These are phyloP conservation scores for Neotropicomus parvogracilis DNA, from an alignment of 1,284 basidiomycete species.

Conservation along the genomic window DNA sequence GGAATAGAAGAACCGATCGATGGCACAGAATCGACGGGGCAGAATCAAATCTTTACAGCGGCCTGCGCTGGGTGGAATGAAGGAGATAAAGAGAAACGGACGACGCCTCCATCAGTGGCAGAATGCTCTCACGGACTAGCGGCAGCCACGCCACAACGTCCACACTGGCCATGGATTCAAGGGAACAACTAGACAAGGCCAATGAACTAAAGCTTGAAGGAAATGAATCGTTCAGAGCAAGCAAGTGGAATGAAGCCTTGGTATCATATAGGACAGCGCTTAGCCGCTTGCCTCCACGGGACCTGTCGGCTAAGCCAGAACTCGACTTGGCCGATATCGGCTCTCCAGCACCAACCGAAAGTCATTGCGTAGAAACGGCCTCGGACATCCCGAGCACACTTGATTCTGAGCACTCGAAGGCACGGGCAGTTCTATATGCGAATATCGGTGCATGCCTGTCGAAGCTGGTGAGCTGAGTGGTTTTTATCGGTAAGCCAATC, in stretches of 20 bases:
- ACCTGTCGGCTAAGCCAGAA: conserved; percentile 16
- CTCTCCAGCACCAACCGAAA: conserved; percentile 14
- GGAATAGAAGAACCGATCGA: conserved; percentile 43
- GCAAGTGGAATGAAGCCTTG: conserved; percentile 64
- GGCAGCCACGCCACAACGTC: background rate
- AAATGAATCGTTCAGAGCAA: conserved; percentile 48
- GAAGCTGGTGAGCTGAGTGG: conserved; percentile 56
- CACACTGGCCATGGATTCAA: conserved; percentile 10
- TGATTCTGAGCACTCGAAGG: conserved; percentile 49
- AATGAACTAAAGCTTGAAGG: conserved; percentile 61
- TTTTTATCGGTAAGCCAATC: background rate
- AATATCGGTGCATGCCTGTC: conserved; percentile 81
- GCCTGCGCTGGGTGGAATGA: conserved; percentile 42
- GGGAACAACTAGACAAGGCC: conserved; percentile 49
- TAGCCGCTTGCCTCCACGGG: conserved; percentile 50
- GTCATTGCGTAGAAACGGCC: background rate
- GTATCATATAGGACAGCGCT: conserved; percentile 59
- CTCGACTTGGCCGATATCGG: conserved; percentile 12
- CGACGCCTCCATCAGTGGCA: too few species aligned
- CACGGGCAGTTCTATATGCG: conserved; percentile 66
- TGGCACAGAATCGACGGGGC: too few species aligned
- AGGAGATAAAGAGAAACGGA: background rate
- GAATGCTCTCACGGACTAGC: too few species aligned
- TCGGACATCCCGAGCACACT: conserved; percentile 18
- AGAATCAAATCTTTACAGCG: conserved; percentile 37